phyloP scores from a whole-genome alignment of 768 basidiomycete genomes.

The Austroboletus eburneus region DNA sequence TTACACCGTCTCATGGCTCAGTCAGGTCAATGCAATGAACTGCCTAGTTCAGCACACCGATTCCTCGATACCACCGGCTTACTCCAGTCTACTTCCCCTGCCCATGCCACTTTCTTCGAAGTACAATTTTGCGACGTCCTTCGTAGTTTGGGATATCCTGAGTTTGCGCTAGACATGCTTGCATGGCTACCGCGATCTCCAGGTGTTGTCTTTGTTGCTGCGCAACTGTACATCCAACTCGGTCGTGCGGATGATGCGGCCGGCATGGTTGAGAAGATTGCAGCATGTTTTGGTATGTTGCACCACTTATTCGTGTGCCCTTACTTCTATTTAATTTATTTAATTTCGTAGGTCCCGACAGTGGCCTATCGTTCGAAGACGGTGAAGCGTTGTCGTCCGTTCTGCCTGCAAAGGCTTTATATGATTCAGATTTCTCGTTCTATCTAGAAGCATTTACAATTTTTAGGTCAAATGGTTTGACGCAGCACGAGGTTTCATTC shows the following conservation, averaged over 20 bases:
- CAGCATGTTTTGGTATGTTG: constrained; percentile 67
- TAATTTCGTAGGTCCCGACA: constrained; percentile 40
- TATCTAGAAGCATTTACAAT: constrained; percentile 74
- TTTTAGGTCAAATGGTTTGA: constrained; percentile 56
- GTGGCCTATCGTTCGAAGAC: constrained; percentile 55
- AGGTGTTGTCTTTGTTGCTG: constrained; percentile 68
- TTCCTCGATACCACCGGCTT: constrained; percentile 68
- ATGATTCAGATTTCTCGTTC: constrained; percentile 65
- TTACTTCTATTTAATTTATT: constrained; percentile 6
- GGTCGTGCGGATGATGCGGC: constrained; percentile 74
- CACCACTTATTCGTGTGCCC: constrained; percentile 1
- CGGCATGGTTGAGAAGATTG: constrained; percentile 65
- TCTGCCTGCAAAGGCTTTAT: constrained; percentile 52
- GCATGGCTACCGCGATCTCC: constrained; percentile 79
- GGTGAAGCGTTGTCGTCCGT: constrained; percentile 56
- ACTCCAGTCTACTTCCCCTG: constrained; percentile 63
- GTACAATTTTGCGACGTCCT: constrained; percentile 70
- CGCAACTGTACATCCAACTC: constrained; percentile 59
- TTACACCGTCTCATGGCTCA: constrained; percentile 59
- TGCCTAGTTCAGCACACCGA: constrained; percentile 61
- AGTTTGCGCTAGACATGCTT: constrained; percentile 59
- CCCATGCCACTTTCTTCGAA: constrained; percentile 64
- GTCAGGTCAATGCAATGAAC: constrained; percentile 42
- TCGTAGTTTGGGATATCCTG: constrained; percentile 56
- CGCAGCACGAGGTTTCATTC: constrained; percentile 67